Evolutionary conservation across 1,284 basidiomycete species (phyloP), one percentile per base, ranked within the genome.

Genomic region (Puccinia triticina): DNA sequence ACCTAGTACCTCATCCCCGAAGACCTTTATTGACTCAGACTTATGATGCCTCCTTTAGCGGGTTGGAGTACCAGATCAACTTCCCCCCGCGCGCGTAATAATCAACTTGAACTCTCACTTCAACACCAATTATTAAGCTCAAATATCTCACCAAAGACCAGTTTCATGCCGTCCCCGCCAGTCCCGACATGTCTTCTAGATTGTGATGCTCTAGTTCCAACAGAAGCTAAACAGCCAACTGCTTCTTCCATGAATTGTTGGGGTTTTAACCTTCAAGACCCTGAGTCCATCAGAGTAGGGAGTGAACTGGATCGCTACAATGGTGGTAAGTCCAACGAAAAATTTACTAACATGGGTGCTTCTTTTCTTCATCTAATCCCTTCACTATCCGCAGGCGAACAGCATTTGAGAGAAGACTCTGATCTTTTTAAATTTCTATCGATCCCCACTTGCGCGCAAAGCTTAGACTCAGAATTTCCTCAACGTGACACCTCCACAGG

Each of bases 351-450:
- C 3, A 69, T 26, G 23, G 43, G 48, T 69, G 14, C 0, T 12
- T 69, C 29, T 34, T 55, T 73, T 48, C 50, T 73, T 55, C 50
- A 29, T 46, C 66, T 69, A 23, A 69, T 69, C 40, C 48, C 40
- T 69, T 40, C 43, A 37, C 66, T 69, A 8, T 37, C n/a, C 66
- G 29, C 66, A 69, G 66, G 43, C 48, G 40, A 69, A 48, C 23
- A 69, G 21, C 48, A 29, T 48, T 69, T 46, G 40, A 69, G 43
- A 29, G 66, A 69, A 69, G 66, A 69, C 40, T 46, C 66, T 46
- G 66, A 69, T 69, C 40, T 69, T 12, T n/a, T 69, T 26, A 29
- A 69, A 69, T 46, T 69, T 69, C 43, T 48, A 69, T 48, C 66
- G 66, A 69, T 69, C 14, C 43, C 66, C 43, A 69, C 66, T 69